Conservation (phyloP, 306 rosid genomes). For the Ochetophila trinervis region DNA sequence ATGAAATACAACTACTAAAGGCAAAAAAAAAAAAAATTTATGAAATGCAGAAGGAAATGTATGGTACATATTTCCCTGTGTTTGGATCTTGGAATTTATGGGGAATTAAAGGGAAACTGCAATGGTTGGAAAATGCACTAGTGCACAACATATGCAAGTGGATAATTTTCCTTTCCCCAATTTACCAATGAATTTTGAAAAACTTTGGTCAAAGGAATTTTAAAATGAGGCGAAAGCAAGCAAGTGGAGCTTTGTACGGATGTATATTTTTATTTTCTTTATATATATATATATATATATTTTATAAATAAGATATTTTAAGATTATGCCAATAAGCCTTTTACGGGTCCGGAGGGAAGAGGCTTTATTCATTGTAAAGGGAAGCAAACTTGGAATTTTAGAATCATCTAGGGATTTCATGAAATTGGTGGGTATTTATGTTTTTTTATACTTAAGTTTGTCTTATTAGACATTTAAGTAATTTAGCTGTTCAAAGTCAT, state of each 20-base stretch:
- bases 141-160: background rate
- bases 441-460: no score
- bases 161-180: background rate
- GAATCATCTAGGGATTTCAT: background rate
- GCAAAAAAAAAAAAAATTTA: no score
- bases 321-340: no score
- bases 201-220: background rate
- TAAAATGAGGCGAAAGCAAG: background rate
- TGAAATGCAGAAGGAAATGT: no score
- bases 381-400: background rate
- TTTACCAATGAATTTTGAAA: background rate
- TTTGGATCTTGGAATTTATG: background rate
- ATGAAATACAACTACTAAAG: no score
- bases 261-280: no score
- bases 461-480: no score
- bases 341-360: no score
- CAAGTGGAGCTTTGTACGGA: background rate
- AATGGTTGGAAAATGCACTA: background rate
- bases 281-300: no score
- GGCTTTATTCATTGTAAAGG: background rate
- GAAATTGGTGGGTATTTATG: no score
- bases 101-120: background rate
- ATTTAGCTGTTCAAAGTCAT: background rate
- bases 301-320: background rate
- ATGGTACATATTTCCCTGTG: no score